These are phyloP conservation scores for Peterozyma toletana DNA, from an alignment of 805 yeast species.

Conservation along the genomic window DNA sequence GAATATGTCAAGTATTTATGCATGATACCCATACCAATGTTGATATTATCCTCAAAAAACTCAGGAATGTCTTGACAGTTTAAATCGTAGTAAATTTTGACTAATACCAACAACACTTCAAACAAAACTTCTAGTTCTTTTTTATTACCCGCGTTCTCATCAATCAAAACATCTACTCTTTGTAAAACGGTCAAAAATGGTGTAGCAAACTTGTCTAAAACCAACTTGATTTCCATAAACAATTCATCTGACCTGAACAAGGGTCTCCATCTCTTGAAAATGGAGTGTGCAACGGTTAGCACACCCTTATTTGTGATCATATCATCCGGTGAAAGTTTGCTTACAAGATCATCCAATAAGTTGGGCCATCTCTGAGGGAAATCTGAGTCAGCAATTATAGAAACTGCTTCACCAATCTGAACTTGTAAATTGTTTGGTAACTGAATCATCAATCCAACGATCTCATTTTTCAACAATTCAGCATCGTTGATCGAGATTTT, in stretches of 20 bases:
- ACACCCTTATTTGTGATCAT: slow-evolving; percentile 78
- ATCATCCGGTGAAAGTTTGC: slow-evolving; percentile 57
- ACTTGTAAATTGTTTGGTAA: slow-evolving; percentile 74
- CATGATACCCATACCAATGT: slow-evolving; percentile 68
- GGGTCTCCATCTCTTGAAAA: slow-evolving; percentile 96
- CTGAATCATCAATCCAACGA: slow-evolving; percentile 78
- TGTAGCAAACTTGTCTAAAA: slow-evolving; percentile 70
- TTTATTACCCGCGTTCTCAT: slow-evolving; percentile 33
- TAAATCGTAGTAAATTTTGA: slow-evolving; percentile 84
- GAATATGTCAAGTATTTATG: slow-evolving; percentile 71
- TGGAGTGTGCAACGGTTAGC: slow-evolving; percentile 86
- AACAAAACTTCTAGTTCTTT: slow-evolving; percentile 49
- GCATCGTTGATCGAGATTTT: slow-evolving; percentile 56
- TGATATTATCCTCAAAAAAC: slow-evolving; percentile 88
- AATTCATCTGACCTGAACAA: slow-evolving; percentile 85
- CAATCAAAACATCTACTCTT: slow-evolving; percentile 61
- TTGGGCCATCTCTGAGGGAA: slow-evolving; percentile 88
- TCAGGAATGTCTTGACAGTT: slow-evolving; percentile 98
- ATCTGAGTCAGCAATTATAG: slow-evolving; percentile 91
- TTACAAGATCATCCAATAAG: slow-evolving; percentile 66
- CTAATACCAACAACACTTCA: slow-evolving; percentile 62
- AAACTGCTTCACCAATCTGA: slow-evolving; percentile 93
- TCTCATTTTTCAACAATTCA: slow-evolving; percentile 61
- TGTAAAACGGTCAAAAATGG: slow-evolving; percentile 72
- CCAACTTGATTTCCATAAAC: slow-evolving; percentile 81